Conservation (phyloP, 306 rosid genomes). For the Lathyrus aphaca region DNA sequence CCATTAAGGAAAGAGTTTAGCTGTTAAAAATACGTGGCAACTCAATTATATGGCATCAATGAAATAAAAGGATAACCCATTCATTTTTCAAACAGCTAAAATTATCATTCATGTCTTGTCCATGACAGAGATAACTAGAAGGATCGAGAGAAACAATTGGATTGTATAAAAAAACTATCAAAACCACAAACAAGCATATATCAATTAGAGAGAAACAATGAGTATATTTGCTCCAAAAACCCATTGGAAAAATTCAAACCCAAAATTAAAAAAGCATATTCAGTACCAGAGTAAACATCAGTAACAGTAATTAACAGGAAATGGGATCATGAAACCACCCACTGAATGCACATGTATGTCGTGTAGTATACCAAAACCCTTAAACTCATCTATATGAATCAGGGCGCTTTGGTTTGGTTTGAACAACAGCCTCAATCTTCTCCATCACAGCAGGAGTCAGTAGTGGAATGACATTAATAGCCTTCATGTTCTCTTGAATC, state of each 20-base stretch:
- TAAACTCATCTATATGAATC: constrained; percentile 69
- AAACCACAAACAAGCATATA: constrained; percentile 25
- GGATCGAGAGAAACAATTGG: constrained; percentile 15
- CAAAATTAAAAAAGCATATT: neutral
- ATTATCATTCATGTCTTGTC: neutral
- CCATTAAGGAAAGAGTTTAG: neutral
- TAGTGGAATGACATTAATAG: constrained; percentile 75
- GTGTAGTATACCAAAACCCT: constrained; percentile 25
- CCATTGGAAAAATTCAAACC: constrained; percentile 33
- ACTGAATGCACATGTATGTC: constrained; percentile 37
- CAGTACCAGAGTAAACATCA: constrained; percentile 33
- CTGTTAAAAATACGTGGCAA: neutral
- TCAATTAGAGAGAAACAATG: neutral
- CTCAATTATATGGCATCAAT: neutral
- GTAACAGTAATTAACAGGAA: constrained; percentile 20
- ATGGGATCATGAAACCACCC: constrained; percentile 27
- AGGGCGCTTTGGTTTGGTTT: constrained; percentile 91
- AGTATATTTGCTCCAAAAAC: constrained; percentile 30
- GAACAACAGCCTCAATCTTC: constrained; percentile 84
- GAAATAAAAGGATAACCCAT: constrained; percentile 1
- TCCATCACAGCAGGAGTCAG: constrained; percentile 94
- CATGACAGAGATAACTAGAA: neutral
- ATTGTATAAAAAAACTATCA: neutral
- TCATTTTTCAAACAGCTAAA: constrained; percentile 6
- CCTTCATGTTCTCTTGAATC: constrained; percentile 99